Conservation (phyloP, 768 basidiomycete species). For the Leccinum sublutescens region DNA sequence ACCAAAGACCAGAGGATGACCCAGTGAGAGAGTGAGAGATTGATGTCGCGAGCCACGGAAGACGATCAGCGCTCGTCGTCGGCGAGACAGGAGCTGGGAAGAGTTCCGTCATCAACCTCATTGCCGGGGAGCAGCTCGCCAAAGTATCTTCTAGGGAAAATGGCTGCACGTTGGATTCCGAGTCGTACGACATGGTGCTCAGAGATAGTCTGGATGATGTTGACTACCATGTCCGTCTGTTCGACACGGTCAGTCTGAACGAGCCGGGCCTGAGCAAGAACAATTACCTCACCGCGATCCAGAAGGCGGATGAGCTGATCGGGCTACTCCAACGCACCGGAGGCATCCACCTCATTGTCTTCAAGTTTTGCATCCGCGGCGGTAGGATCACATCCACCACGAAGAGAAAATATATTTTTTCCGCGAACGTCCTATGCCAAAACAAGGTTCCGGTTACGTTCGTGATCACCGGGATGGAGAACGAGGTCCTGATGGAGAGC, state of each 20-base stretch:
- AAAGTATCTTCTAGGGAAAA: conserved; percentile 27
- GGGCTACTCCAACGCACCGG: conserved; percentile 25
- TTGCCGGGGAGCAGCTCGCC: conserved; percentile 29
- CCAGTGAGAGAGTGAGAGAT: too few relatives aligned
- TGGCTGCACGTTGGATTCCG: conserved; percentile 35
- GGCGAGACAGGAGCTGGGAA: conserved; percentile 28
- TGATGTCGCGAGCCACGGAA: too few relatives aligned
- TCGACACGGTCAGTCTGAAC: conserved; percentile 33
- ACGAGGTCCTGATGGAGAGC: conserved; percentile 28
- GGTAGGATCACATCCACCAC: conserved; percentile 25
- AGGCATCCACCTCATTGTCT: conserved; percentile 30
- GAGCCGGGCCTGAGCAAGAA: conserved; percentile 19
- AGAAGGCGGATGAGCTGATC: conserved; percentile 33
- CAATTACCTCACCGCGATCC: conserved; percentile 25
- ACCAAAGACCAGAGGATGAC: too few relatives aligned
- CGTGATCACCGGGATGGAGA: conserved; percentile 33
- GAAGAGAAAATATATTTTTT: conserved; percentile 27
- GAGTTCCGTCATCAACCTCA: conserved; percentile 28
- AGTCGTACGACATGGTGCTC: conserved; percentile 26
- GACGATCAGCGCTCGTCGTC: conserved; percentile 27
- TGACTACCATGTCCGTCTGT: conserved; percentile 23
- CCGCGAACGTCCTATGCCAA: conserved; percentile 26
- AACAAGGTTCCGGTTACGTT: conserved; percentile 31
- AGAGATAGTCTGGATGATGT: not conserved
- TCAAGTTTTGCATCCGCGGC: conserved; percentile 29